Evolutionary conservation across 805 yeast genomes (phyloP).

Genomic region (Schizosaccharomyces lindneri): DNA sequence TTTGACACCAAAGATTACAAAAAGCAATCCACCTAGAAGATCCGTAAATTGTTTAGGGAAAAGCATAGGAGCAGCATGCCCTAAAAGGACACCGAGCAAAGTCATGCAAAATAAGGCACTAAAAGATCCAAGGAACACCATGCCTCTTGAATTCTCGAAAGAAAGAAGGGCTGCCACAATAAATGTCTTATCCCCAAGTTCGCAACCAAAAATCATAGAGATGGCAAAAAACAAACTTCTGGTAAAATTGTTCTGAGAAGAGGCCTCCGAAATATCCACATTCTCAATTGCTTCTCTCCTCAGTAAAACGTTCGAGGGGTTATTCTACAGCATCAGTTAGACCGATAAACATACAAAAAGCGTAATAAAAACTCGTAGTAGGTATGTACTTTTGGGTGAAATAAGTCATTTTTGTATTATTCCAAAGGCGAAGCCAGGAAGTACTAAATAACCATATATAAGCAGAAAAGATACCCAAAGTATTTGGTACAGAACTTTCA

Average conservation of each 20-base stretch:
- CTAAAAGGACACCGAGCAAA: constrained; percentile 65
- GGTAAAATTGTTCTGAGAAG: constrained; percentile 17
- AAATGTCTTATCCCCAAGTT: constrained; percentile 92
- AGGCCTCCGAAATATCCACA: neutral
- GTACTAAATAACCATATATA: no score
- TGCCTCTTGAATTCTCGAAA: constrained; percentile 62
- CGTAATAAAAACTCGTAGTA: no score
- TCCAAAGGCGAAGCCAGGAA: no score
- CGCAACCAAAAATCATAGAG: constrained; percentile 84
- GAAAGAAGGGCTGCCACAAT: constrained; percentile 94
- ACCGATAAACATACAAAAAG: no score
- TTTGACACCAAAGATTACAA: constrained; percentile 50
- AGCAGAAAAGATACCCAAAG: no score
- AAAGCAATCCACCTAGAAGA: constrained; percentile 54
- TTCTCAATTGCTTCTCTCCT: no score
- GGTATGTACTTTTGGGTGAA: no score
- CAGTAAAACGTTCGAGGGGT: no score
- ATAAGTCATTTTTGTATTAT: no score
- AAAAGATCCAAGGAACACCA: constrained; percentile 78
- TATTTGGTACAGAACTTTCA: no score
- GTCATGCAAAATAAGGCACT: constrained; percentile 77
- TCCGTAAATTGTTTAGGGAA: constrained; percentile 62
- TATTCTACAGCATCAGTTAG: no score
- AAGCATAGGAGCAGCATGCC: constrained; percentile 70
- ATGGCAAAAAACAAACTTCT: constrained; percentile 40